phyloP scores from a whole-genome alignment of 2,329 filamentous ascomycete species.

The Apiospora koreana region DNA sequence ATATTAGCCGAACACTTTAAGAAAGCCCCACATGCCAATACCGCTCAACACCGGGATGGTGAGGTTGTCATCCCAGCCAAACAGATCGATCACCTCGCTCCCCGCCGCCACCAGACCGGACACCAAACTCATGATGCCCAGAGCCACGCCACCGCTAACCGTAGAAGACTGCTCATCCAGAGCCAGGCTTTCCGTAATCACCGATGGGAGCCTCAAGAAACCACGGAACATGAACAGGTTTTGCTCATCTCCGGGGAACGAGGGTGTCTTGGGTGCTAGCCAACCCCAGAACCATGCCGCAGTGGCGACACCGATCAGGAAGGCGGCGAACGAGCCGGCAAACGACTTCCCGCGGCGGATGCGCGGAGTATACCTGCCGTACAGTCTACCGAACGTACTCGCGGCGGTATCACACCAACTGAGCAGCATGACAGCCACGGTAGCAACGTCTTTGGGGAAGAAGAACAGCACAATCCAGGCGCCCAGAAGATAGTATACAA shows the following conservation, averaged over 20 bases:
- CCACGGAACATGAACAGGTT: slow-evolving; percentile 83
- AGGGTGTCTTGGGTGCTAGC: slow-evolving; percentile 69
- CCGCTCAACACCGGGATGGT: slow-evolving; percentile 94
- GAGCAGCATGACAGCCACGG: slow-evolving; percentile 85
- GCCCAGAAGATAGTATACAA: slow-evolving; percentile 94
- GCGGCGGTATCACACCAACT: slow-evolving; percentile 99
- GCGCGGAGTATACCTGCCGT: slow-evolving; percentile 84
- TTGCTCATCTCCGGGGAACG: slow-evolving; percentile 67
- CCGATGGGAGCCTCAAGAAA: slow-evolving; percentile 66
- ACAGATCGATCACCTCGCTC: slow-evolving; percentile 89
- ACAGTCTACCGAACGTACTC: slow-evolving; percentile 88
- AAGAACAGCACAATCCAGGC: slow-evolving; percentile 83
- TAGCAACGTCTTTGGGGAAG: slow-evolving; percentile 90
- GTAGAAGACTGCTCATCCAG: slow-evolving; percentile 59
- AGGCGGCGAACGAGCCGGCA: slow-evolving; percentile 84
- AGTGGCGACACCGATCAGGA: slow-evolving; percentile 77
- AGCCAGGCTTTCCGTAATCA: slow-evolving; percentile 60
- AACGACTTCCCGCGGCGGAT: slow-evolving; percentile 88
- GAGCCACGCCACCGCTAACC: slow-evolving; percentile 70
- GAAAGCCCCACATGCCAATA: slow-evolving; percentile 84
- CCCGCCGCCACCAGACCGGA: slow-evolving; percentile 86
- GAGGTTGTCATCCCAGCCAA: slow-evolving; percentile 95
- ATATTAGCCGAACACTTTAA: slow-evolving; percentile 75
- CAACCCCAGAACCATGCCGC: slow-evolving; percentile 88
- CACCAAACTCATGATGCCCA: slow-evolving; percentile 80